Evolutionary conservation across 1,284 basidiomycete genomes (phyloP).

Genomic region (Crepidotus sp.): DNA sequence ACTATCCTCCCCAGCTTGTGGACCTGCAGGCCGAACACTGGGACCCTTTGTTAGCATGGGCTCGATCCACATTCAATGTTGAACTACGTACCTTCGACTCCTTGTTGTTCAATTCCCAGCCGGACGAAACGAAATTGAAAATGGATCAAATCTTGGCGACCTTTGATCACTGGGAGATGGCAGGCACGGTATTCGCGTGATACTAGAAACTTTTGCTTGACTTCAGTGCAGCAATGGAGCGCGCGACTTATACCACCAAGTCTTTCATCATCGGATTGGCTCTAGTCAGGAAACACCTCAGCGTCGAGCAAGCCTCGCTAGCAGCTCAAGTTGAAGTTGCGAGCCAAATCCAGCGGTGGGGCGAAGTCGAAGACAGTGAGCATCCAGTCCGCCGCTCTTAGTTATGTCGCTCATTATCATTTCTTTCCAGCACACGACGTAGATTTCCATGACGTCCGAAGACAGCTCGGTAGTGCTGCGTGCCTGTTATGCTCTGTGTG

Average conservation of each 20-base stretch:
- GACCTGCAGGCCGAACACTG: slow-evolving; percentile 81
- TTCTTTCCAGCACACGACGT: slow-evolving; percentile 80
- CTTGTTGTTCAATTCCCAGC: slow-evolving; percentile 60
- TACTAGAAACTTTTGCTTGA: background rate
- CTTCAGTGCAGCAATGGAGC: slow-evolving; percentile 70
- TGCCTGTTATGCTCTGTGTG: slow-evolving; percentile 26
- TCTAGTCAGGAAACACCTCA: slow-evolving; percentile 67
- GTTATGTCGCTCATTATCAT: background rate
- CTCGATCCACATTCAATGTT: slow-evolving; percentile 54
- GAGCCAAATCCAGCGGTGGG: slow-evolving; percentile 95
- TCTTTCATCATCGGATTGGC: slow-evolving; percentile 87
- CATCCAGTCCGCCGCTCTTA: slow-evolving; percentile 29
- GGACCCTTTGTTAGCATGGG: slow-evolving; percentile 84
- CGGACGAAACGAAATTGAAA: slow-evolving; percentile 54
- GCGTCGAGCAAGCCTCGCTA: slow-evolving; percentile 77
- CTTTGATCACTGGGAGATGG: slow-evolving; percentile 80
- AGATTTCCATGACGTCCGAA: slow-evolving; percentile 88
- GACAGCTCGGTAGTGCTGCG: slow-evolving; percentile 76
- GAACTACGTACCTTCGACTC: slow-evolving; percentile 64
- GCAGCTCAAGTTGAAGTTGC: slow-evolving; percentile 90
- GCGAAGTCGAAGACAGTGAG: slow-evolving; percentile 97
- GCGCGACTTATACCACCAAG: slow-evolving; percentile 85
- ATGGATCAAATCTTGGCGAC: slow-evolving; percentile 48
- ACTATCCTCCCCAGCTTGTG: slow-evolving; percentile 69
- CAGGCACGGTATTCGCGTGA: slow-evolving; percentile 48